Evolutionary conservation across 768 basidiomycete genomes (phyloP), one percentile per base, ranked within the genome.

Genomic region (Plicaturopsis crispa): DNA sequence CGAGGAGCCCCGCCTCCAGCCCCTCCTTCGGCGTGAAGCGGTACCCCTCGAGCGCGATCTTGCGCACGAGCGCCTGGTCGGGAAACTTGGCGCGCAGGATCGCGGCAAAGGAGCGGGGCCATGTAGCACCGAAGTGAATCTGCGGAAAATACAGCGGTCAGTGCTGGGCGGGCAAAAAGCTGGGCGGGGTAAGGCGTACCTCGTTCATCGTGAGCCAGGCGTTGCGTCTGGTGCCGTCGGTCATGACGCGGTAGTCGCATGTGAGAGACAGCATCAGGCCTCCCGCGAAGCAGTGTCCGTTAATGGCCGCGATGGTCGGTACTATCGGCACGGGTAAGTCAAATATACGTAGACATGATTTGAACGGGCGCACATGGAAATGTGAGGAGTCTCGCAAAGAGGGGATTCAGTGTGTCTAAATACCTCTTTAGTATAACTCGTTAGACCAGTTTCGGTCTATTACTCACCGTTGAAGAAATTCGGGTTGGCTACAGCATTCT

Each of bases 191-290:
- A 10, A 28, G 31, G 52, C 53, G 36, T 39, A 86, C 84, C 66
- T 94, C 92, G 53, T 94, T 97, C 91, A 96, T 94, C 55, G 81
- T 87, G 36, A 87, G 60, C 84, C 89, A 92, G 1, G 84, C 81
- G 51, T 80, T 78, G 21, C 80, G 80, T 48, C 70, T 73, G 49
- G 67, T 79, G 12, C 83, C 90, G 47, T 86, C 80, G 11, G 78
- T 86, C 80, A 93, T 91, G 39, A 94, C 70, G 28, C 91, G 76
- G 61, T 87, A 92, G 58, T 96, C 91, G 55, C 88, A 93, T 3
- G 71, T 73, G 35, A 96, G 59, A 2, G 89, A 72, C 11, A 93
- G 61, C 57, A 88, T 78, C 52, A 88, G 75, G 11, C 78, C 90
- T 8, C 72, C 92, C 4, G 90, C 93, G 58, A 84, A 94, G 46